Conservation (phyloP, 805 yeast genomes). For the Saturnispora silvae region DNA sequence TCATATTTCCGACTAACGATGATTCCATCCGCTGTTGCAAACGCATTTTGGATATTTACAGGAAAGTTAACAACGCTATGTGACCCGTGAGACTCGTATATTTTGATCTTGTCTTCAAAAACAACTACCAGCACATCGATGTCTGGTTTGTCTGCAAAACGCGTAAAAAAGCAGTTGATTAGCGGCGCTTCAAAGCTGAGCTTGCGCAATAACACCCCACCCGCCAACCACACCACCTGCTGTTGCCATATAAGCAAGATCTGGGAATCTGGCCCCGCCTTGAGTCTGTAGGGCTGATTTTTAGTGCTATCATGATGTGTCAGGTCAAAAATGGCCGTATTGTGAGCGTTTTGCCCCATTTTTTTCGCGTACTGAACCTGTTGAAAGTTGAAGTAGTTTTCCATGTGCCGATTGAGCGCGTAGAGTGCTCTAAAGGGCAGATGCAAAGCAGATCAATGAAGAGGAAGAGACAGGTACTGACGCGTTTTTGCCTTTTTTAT, state of each 20-base stretch:
- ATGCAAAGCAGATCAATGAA: neutral
- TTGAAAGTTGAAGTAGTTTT: no score
- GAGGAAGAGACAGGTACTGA: neutral
- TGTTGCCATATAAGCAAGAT: constrained; percentile 21
- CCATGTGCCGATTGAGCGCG: no score
- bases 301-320: neutral
- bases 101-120: constrained; percentile 46
- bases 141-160: constrained; percentile 28
- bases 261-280: constrained; percentile 16
- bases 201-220: constrained; percentile 38
- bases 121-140: constrained; percentile 40
- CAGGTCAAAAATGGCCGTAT: neutral
- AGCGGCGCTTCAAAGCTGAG: constrained; percentile 42
- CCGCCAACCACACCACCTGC: constrained; percentile 39
- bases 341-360: neutral
- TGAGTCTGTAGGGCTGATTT: constrained; percentile 9
- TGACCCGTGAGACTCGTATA: constrained; percentile 53
- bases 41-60: constrained; percentile 47
- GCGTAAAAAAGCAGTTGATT: constrained; percentile 50
- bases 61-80: constrained; percentile 58
- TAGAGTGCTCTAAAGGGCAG: no score
- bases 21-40: constrained; percentile 59
- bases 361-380: neutral
- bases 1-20: constrained; percentile 27
- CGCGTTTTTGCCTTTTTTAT: neutral